Evolutionary conservation across 768 basidiomycete genomes (phyloP).

Genomic region (Pleurotus tuoliensis): DNA sequence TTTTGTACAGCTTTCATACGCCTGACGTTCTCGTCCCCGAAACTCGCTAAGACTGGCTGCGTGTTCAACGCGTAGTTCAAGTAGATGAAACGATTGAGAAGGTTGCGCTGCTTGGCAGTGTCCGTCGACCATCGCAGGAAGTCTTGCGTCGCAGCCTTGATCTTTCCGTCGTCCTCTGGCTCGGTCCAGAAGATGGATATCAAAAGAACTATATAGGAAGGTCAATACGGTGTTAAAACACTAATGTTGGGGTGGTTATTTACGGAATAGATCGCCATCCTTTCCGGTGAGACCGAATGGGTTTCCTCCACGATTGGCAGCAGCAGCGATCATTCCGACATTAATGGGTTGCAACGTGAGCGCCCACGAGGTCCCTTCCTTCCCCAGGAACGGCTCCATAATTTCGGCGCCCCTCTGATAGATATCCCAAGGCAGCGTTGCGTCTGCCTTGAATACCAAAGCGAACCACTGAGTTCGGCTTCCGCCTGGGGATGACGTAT

Average conservation of each 20-base stretch:
- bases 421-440: slow-evolving; percentile 7
- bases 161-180: slow-evolving; percentile 7
- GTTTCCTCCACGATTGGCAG: slow-evolving; percentile 8
- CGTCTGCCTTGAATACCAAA: slow-evolving; percentile 8
- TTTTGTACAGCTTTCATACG: not conserved
- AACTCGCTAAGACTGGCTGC: slow-evolving; percentile 2
- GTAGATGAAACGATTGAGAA: slow-evolving; percentile 8
- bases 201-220: not conserved
- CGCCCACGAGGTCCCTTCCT: slow-evolving; percentile 1
- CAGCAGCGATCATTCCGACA: slow-evolving; percentile 3
- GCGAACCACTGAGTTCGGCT: slow-evolving; percentile 11
- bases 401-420: slow-evolving; percentile 5
- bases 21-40: not conserved
- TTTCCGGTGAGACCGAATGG: slow-evolving; percentile 7
- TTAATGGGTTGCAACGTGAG: slow-evolving; percentile 12
- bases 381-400: not conserved
- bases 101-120: slow-evolving; percentile 3
- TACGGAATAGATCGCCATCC: slow-evolving; percentile 12
- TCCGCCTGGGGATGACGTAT: not conserved
- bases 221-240: too few species aligned
- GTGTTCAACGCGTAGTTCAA: slow-evolving; percentile 9
- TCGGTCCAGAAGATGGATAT: slow-evolving; percentile 10
- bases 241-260: not conserved
- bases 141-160: slow-evolving; percentile 5
- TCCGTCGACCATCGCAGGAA: slow-evolving; percentile 2